Conservation (phyloP, 2,329 filamentous ascomycete species). For the Aspergillus sergii region DNA sequence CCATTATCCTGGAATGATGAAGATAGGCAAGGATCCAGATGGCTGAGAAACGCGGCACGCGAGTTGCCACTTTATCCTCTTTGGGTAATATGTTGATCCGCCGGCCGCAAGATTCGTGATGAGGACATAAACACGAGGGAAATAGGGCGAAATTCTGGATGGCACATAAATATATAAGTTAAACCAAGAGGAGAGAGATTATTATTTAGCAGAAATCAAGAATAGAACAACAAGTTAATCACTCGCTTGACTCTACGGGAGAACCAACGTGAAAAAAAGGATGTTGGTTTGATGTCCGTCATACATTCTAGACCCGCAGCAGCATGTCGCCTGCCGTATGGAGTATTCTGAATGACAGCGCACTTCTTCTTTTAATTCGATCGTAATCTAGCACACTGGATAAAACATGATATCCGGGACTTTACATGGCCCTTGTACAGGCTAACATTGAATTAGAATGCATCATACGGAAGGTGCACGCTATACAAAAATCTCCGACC, state of each 20-base stretch:
- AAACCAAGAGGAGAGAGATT: not conserved
- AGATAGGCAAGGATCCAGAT: constrained; percentile 23
- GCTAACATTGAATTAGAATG: too few relatives aligned
- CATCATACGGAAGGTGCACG: not conserved
- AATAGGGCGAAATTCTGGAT: not conserved
- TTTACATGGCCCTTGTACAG: not conserved
- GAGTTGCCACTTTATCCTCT: constrained; percentile 42
- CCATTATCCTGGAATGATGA: constrained; percentile 17
- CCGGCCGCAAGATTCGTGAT: constrained; percentile 6
- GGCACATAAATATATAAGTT: not conserved
- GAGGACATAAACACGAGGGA: not conserved
- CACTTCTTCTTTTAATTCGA: not conserved
- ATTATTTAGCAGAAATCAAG: not conserved
- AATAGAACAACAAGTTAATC: not conserved
- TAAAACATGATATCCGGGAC: not conserved
- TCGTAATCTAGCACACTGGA: not conserved
- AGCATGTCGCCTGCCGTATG: not conserved
- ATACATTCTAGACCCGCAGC: constrained; percentile 1
- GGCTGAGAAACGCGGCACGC: constrained; percentile 27
- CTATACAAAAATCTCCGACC: not conserved
- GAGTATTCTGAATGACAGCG: not conserved
- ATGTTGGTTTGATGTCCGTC: not conserved
- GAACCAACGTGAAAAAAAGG: not conserved
- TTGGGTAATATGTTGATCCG: constrained; percentile 36
- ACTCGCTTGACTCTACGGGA: not conserved